Conservation (phyloP, 345 rosid species). For the Citrus sp. region DNA sequence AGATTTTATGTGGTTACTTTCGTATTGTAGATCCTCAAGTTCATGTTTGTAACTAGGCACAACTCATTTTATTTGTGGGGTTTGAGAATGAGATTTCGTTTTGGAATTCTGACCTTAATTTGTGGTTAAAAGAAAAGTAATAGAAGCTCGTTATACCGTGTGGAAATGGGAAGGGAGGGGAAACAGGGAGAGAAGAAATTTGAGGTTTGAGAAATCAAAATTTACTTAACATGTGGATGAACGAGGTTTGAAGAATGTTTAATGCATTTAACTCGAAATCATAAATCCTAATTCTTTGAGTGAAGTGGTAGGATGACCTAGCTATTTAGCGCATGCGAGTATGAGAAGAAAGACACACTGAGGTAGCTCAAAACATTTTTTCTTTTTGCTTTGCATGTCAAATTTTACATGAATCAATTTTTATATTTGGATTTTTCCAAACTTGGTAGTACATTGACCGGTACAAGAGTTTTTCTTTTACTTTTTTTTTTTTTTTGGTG, state of each 20-base stretch:
- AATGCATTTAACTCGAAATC: too few species aligned
- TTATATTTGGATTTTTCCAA: background rate
- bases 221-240: background rate
- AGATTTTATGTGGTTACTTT: too few species aligned
- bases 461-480: background rate
- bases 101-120: background rate
- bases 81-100: background rate
- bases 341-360: background rate
- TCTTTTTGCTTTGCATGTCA: background rate
- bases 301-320: background rate
- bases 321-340: background rate
- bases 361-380: background rate
- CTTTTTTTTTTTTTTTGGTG: too few species aligned
- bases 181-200: too few species aligned
- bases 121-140: background rate
- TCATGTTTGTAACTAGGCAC: background rate
- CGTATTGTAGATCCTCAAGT: too few species aligned
- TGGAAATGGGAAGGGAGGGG: background rate
- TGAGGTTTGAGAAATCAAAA: background rate
- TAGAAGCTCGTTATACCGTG: background rate
- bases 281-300: too few species aligned
- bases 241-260: background rate
- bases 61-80: too few species aligned
- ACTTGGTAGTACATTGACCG: background rate
- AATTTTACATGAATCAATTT: background rate